Base-by-base conservation (phyloP, 225 moss, liverwort and hornwort genomes). In the Pseudoscleropodium purum region DNA sequence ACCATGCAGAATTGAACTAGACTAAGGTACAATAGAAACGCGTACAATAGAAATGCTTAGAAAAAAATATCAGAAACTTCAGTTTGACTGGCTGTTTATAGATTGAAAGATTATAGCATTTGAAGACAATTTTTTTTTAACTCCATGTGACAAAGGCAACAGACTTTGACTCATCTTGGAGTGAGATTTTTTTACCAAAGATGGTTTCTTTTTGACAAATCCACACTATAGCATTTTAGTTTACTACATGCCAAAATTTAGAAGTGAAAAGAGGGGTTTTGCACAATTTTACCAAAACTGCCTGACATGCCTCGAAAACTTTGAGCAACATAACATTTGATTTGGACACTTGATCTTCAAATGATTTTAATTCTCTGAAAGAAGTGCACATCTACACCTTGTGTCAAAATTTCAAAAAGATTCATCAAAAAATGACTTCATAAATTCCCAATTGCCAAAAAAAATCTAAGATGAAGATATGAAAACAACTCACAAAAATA, bases 81-180 rank as follows among this genome's bases (percentile, higher is more conserved):
- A 47, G 47, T 47, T 69, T n/a, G 39, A 69, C 0, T 1, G 13
- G n/a, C n/a, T n/a, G n/a, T n/a, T n/a, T 1, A 3, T n/a, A 41
- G 5, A 41, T 41, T 74, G 45, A 4, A 7, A 30, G 74, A 74
- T 16, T 30, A 18, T 30, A 26, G 41, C 0, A 7, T 25, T 39
- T 25, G 15, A 43, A 72, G 16, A 59, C 9, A 37, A 68, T 13
- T 7, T 11, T 2, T 7, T 39, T 39, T 14, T n/a, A 25, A 70
- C 14, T 7, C 0, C 24, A 0, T 4, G 2, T 3, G 0, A 70
- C 0, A 14, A 0, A 13, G n/a, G 12, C 4, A n/a, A n/a, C 0
- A n/a, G 4, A n/a, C 21, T n/a, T 7, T 37, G 37, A 23, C 13
- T n/a, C 13, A 23, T n/a, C 5, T 2, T n/a, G 7, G 7, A n/a